phyloP scores from a whole-genome alignment of 257 asterid genomes.

The Thymus quinquecostatus region DNA sequence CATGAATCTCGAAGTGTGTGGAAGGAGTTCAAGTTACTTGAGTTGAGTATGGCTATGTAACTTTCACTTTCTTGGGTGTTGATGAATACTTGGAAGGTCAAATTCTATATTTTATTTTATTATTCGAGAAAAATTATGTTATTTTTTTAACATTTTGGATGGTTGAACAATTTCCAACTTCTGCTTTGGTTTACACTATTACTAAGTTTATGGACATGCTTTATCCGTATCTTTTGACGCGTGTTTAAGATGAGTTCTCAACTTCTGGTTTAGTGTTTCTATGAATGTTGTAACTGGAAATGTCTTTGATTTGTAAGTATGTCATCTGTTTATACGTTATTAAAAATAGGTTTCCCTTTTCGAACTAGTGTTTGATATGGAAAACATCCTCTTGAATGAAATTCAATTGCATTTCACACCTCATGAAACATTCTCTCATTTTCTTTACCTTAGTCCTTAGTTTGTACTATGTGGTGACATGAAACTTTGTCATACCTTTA shows the following conservation, averaged over 20 bases:
- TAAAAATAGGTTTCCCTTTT: background rate
- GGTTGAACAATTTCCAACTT: background rate
- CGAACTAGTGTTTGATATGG: conserved; percentile 8
- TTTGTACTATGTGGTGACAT: conserved; percentile 1
- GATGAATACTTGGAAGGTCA: background rate
- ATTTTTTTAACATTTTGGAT: conserved; percentile 26
- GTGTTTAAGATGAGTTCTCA: conserved; percentile 11
- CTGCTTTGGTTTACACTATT: too few relatives aligned
- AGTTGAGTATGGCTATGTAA: background rate
- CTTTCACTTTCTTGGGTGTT: conserved; percentile 24
- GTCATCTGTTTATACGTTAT: conserved; percentile 1
- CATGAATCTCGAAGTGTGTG: too few relatives aligned
- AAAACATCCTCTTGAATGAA: background rate
- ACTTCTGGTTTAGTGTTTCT: background rate
- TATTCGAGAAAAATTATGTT: conserved; percentile 5
- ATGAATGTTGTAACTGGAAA: background rate
- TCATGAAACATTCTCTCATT: background rate
- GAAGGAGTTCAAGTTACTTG: too few relatives aligned
- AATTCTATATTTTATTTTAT: background rate
- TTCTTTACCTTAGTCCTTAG: background rate
- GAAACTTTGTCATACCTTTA: background rate
- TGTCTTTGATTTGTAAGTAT: background rate
- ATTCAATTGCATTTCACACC: background rate
- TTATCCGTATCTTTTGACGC: conserved; percentile 1
- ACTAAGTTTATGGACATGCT: background rate